Base-by-base conservation (phyloP, 495 filamentous ascomycete species). In the Xylaria scruposa region DNA sequence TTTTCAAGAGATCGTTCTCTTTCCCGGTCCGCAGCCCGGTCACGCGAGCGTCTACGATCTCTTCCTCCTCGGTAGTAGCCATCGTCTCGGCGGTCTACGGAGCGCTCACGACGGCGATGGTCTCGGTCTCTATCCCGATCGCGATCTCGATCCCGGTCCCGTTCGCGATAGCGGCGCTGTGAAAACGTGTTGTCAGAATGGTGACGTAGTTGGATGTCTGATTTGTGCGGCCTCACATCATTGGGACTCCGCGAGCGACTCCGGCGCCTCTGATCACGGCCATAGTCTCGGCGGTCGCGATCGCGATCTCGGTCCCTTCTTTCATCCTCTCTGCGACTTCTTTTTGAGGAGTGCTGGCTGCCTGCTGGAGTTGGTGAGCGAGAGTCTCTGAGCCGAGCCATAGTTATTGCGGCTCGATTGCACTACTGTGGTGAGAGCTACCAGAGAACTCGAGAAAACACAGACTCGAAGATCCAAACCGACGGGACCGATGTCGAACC, bases 361-460 rank as follows among this genome's bases (percentile, higher is more conserved):
- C 92, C 92, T 94, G 91, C 91, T 91, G 92, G 92, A 90, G 92
- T 94, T 93, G 92, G 92, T 94, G 92, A 94, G 92, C 92, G 92
- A 90, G 91, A 90, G 90, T 94, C 91, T 90, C 89, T 91, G 88
- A 89, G 92, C 87, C 92, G 92, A 91, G 92, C 91, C 92, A 95
- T 95, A 83, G 83, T 91, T 87, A 86, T 79, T 78, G 77, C 73
- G 75, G 74, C 75, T 81, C 76, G 76, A 73, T 75, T 73, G 75
- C 78, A 78, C 76, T 78, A 77, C 72, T 72, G 70, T 78, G 78
- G 78, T 78, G 78, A 80, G 75, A 79, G 76, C 77, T 78, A 78
- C 77, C 75, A 79, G 72, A 79, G 72, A 72, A 75, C 75, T 75
- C 68, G 77, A 74, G 63, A 74, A 76, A 74, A 70, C 71, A 74